Conservation (phyloP, 345 rosid genomes). For the Diplotaxis tenuifolia region DNA sequence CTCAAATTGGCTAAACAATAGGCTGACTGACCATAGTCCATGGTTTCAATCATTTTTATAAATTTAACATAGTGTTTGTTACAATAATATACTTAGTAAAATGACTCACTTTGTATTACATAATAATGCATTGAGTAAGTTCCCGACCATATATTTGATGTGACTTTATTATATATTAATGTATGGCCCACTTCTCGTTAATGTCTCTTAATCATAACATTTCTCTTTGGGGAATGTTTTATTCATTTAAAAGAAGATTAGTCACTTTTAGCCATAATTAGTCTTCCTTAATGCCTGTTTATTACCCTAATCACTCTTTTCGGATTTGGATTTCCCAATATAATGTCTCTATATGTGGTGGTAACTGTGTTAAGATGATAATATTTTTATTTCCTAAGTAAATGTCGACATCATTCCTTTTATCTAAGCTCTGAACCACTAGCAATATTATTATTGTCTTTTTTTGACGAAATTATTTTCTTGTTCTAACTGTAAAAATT, state of each 20-base stretch:
- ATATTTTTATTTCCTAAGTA: neutral
- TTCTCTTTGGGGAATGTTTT: constrained; percentile 5
- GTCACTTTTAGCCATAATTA: neutral
- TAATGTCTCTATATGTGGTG: constrained; percentile 18
- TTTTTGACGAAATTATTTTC: too few species aligned
- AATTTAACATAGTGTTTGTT: neutral
- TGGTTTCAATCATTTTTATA: neutral
- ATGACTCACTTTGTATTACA: neutral
- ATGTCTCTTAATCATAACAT: constrained; percentile 10
- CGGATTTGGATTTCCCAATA: neutral
- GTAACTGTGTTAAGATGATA: constrained; percentile 2
- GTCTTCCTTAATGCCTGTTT: neutral
- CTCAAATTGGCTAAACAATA: neutral
- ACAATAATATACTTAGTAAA: neutral
- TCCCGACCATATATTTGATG: constrained; percentile 6
- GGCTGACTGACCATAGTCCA: neutral
- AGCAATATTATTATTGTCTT: too few species aligned
- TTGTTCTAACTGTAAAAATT: too few species aligned
- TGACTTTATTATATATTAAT: neutral
- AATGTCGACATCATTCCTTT: neutral
- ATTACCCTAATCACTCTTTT: neutral
- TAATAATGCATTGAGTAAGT: neutral
- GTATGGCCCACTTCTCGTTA: constrained; percentile 12
- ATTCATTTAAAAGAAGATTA: constrained; percentile 10
- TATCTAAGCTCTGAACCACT: neutral